These are phyloP conservation scores for Penicillium simplicissimum DNA, from an alignment of 495 filamentous ascomycete species.

Conservation along the genomic window DNA sequence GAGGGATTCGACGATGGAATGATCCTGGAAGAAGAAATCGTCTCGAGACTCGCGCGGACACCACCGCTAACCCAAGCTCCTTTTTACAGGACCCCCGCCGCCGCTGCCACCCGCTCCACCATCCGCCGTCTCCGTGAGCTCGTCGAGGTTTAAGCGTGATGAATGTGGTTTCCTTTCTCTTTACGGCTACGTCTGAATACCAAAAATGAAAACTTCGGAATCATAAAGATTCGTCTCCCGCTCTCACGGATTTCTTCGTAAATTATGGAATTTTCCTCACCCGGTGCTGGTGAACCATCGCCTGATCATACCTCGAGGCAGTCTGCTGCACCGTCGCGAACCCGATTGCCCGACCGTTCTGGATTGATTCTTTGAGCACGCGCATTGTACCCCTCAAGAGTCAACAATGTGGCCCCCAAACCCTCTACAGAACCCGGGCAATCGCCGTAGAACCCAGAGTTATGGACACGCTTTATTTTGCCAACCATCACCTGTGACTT, in stretches of 20 bases:
- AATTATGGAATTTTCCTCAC: not conserved
- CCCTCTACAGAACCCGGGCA: not conserved
- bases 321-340: not conserved
- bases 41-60: not conserved
- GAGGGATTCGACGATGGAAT: not conserved
- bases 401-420: not conserved
- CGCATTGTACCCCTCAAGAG: not conserved
- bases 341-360: conserved; percentile 1
- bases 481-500: no score
- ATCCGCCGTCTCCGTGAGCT: conserved; percentile 97
- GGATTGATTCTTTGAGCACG: not conserved
- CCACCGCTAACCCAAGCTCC: conserved; percentile 23
- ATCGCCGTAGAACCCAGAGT: not conserved
- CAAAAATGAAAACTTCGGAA: conserved; percentile 47
- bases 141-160: conserved; percentile 80
- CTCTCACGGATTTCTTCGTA: conserved; percentile 4
- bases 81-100: conserved; percentile 79
- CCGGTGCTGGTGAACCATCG: not conserved
- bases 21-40: not conserved
- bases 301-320: not conserved
- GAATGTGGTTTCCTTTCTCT: conserved; percentile 46
- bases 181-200: conserved; percentile 46
- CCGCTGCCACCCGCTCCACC: conserved; percentile 93
- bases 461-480: no score
- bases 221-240: conserved; percentile 30